Percentiles rank a stretch among this genome's conserved stretches.
Conservation (phyloP, 805 yeast genomes). For the Wickerhamiella alocasiicola region DNA sequence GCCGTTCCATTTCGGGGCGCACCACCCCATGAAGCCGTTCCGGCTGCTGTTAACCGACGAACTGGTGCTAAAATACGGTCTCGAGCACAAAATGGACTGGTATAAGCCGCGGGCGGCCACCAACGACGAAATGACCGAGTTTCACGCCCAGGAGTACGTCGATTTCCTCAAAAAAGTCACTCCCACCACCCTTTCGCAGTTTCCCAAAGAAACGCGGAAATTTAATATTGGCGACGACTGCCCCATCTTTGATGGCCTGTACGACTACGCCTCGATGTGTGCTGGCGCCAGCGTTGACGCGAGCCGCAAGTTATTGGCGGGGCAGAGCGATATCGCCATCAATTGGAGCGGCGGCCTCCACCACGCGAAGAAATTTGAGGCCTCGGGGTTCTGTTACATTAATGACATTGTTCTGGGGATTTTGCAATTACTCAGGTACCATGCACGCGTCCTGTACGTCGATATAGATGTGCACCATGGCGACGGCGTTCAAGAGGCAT, state of each 20-base stretch:
- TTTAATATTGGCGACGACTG: slow-evolving; percentile 91
- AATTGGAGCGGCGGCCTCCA: slow-evolving; percentile 91
- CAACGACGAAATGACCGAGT: slow-evolving; percentile 59
- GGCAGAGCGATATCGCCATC: slow-evolving; percentile 81
- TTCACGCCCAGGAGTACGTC: slow-evolving; percentile 80
- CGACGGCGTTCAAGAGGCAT: slow-evolving; percentile 92
- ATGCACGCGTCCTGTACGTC: slow-evolving; percentile 75
- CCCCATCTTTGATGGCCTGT: slow-evolving; percentile 90
- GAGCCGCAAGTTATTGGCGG: slow-evolving; percentile 65
- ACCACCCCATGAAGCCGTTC: slow-evolving; percentile 98
- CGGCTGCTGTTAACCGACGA: slow-evolving; percentile 89
- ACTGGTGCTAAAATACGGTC: slow-evolving; percentile 67
- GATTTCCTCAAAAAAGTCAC: slow-evolving; percentile 64
- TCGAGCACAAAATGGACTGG: slow-evolving; percentile 82
- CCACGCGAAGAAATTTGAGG: slow-evolving; percentile 83
- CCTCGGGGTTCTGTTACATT: slow-evolving; percentile 82
- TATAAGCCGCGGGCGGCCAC: slow-evolving; percentile 78
- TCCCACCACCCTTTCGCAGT: slow-evolving; percentile 56
- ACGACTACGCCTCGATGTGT: slow-evolving; percentile 68
- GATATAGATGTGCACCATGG: slow-evolving; percentile 92
- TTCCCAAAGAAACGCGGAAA: slow-evolving; percentile 44
- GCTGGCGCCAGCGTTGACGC: slow-evolving; percentile 91
- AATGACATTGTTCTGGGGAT: slow-evolving; percentile 84
- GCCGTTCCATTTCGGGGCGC: slow-evolving; percentile 77
- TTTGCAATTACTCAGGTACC: slow-evolving; percentile 62